Conservation (phyloP, 306 rosid genomes). For the Vachellia pachyceras region DNA sequence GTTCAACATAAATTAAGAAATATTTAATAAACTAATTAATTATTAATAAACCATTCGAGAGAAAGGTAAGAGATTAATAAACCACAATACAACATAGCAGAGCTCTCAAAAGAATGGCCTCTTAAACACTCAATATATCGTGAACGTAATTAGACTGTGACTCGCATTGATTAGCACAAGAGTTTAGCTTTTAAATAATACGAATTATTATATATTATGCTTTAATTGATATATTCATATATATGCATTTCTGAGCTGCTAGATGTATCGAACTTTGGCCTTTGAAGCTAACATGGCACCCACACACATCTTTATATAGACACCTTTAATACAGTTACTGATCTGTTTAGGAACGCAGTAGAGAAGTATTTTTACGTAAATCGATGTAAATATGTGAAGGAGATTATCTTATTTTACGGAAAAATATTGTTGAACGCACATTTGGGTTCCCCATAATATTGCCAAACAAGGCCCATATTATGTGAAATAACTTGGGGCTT, state of each 20-base stretch:
- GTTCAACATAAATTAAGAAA: too few species aligned
- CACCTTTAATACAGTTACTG: too few species aligned
- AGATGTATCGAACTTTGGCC: slow-evolving; percentile 50
- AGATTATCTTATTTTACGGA: too few species aligned
- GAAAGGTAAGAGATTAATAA: background rate
- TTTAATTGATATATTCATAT: background rate
- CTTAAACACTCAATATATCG: background rate
- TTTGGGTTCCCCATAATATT: too few species aligned
- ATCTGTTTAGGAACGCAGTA: too few species aligned
- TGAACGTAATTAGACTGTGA: background rate
- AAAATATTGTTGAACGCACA: too few species aligned
- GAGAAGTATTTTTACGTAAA: too few species aligned
- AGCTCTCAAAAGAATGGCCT: slow-evolving; percentile 33
- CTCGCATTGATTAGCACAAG: background rate
- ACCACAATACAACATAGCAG: too few species aligned
- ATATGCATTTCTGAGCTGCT: slow-evolving; percentile 15
- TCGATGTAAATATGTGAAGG: too few species aligned
- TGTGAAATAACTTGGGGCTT: too few species aligned
- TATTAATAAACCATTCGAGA: slow-evolving; percentile 27
- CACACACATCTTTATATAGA: slow-evolving; percentile 18
- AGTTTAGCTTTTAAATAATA: background rate
- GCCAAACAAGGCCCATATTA: too few species aligned
- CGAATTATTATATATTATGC: background rate
- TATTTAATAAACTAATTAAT: too few species aligned
- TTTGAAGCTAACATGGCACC: slow-evolving; percentile 44